Conservation (phyloP, 257 asterid genomes). For the Plectranthus barbatus region DNA sequence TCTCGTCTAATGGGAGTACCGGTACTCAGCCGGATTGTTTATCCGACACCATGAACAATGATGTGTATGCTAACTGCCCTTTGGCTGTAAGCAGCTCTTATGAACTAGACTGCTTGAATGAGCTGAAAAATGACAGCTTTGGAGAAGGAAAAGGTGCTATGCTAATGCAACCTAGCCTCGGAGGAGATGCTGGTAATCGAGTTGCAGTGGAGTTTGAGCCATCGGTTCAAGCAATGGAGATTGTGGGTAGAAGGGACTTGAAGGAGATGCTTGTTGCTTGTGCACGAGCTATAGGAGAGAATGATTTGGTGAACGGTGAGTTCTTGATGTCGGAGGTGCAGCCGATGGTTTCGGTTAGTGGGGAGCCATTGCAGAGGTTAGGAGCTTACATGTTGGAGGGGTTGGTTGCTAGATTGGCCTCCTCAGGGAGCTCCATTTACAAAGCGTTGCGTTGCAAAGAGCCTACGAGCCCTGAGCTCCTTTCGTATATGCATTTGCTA, state of each 20-base stretch:
- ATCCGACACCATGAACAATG: slow-evolving; percentile 8
- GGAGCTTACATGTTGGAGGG: slow-evolving; percentile 37
- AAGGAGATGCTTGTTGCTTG: slow-evolving; percentile 27
- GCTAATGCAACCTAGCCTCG: neutral
- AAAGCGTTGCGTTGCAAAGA: slow-evolving; percentile 21
- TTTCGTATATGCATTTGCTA: slow-evolving; percentile 25
- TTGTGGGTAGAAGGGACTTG: slow-evolving; percentile 9
- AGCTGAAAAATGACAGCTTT: neutral
- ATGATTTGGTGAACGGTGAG: neutral
- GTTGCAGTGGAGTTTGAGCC: neutral
- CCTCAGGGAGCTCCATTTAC: slow-evolving; percentile 27
- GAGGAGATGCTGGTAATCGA: neutral
- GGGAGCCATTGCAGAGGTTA: slow-evolving; percentile 29
- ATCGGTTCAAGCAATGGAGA: slow-evolving; percentile 1
- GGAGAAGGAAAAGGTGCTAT: neutral
- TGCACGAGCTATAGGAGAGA: slow-evolving; percentile 16
- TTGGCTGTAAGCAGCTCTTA: neutral
- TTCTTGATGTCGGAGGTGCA: slow-evolving; percentile 16
- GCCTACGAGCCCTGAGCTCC: slow-evolving; percentile 14
- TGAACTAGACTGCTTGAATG: neutral
- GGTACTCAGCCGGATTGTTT: slow-evolving; percentile 4
- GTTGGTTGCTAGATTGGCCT: slow-evolving; percentile 17
- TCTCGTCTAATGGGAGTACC: slow-evolving; percentile 15
- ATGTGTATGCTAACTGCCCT: neutral
- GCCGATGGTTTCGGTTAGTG: slow-evolving; percentile 24